phyloP scores from a whole-genome alignment of 2,329 filamentous ascomycete species.

The Helotiales sp. region DNA sequence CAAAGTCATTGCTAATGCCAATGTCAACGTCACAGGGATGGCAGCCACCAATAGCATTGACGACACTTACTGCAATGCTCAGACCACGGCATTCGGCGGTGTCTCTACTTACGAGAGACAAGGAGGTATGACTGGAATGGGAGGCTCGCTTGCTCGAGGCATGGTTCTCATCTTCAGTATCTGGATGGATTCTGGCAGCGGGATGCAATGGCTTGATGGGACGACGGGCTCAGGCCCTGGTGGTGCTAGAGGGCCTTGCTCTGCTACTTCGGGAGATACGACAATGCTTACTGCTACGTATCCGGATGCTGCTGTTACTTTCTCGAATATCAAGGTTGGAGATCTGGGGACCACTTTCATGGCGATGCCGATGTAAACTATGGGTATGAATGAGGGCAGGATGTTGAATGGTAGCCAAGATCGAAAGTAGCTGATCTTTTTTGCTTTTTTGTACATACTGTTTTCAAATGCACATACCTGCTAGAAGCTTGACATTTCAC shows the following conservation, averaged over 20 bases:
- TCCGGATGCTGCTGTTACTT: conserved; percentile 44
- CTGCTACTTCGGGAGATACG: conserved; percentile 50
- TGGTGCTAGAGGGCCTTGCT: conserved; percentile 53
- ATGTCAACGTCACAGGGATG: conserved; percentile 44
- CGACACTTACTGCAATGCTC: conserved; percentile 52
- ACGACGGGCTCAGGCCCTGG: conserved; percentile 43
- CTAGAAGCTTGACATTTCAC: too few relatives aligned
- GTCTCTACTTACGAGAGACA: conserved; percentile 49
- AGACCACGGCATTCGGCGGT: conserved; percentile 54
- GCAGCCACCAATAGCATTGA: conserved; percentile 51
- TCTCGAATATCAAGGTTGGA: conserved; percentile 27
- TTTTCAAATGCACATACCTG: background rate
- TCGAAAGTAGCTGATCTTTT: too few relatives aligned
- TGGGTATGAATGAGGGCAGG: background rate
- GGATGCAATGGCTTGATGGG: conserved; percentile 75
- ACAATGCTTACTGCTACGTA: conserved; percentile 45
- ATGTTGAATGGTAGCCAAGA: background rate
- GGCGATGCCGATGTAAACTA: background rate
- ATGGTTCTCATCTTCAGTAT: conserved; percentile 66
- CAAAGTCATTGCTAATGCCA: conserved; percentile 50
- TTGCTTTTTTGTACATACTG: background rate
- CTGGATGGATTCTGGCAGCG: conserved; percentile 53
- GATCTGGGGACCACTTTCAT: conserved; percentile 23
- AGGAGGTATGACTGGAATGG: conserved; percentile 57
- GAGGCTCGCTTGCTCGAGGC: conserved; percentile 48